Percentiles rank a stretch among this genome's conserved stretches.
These are phyloP conservation scores for Ceratocystis ficicola DNA, from an alignment of 2,329 filamentous ascomycete species.

Conservation along the genomic window DNA sequence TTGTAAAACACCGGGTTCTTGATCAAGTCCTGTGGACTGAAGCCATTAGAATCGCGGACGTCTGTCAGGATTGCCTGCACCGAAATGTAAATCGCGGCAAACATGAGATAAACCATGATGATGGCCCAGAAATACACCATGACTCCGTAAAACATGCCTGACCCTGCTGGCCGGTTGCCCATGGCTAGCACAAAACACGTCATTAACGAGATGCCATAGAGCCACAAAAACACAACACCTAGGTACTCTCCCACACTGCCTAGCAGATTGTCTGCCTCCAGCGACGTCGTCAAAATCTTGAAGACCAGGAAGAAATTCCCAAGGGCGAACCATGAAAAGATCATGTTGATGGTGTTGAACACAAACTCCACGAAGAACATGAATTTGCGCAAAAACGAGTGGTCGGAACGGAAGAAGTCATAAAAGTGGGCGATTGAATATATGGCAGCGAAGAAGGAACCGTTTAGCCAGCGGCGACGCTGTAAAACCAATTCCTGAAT, in stretches of 20 bases:
- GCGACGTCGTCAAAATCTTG: slow-evolving; percentile 82
- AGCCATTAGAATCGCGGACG: slow-evolving; percentile 46
- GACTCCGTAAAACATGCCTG: slow-evolving; percentile 83
- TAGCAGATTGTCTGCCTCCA: slow-evolving; percentile 57
- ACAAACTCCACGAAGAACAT: slow-evolving; percentile 86
- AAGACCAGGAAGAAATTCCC: slow-evolving; percentile 99
- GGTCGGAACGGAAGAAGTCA: slow-evolving; percentile 87
- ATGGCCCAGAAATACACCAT: slow-evolving; percentile 98
- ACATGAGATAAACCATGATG: slow-evolving; percentile 93
- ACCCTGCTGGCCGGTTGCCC: slow-evolving; percentile 88
- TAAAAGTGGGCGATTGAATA: slow-evolving; percentile 93
- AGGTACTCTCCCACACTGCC: slow-evolving; percentile 68
- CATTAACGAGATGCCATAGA: slow-evolving; percentile 82
- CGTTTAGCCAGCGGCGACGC: slow-evolving; percentile 92
- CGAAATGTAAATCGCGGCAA: slow-evolving; percentile 88
- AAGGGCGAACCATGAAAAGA: slow-evolving; percentile 97
- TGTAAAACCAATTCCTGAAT: slow-evolving; percentile 94
- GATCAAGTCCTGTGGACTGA: slow-evolving; percentile 63
- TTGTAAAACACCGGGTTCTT: slow-evolving; percentile 84
- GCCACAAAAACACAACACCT: slow-evolving; percentile 86
- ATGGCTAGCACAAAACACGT: slow-evolving; percentile 91
- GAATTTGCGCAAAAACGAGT: slow-evolving; percentile 74
- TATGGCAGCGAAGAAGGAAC: slow-evolving; percentile 93
- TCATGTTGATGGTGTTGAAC: slow-evolving; percentile 92
- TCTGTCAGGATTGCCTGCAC: slow-evolving; percentile 71